Conservation (phyloP, 345 rosid genomes). For the Ceriops decandra region DNA sequence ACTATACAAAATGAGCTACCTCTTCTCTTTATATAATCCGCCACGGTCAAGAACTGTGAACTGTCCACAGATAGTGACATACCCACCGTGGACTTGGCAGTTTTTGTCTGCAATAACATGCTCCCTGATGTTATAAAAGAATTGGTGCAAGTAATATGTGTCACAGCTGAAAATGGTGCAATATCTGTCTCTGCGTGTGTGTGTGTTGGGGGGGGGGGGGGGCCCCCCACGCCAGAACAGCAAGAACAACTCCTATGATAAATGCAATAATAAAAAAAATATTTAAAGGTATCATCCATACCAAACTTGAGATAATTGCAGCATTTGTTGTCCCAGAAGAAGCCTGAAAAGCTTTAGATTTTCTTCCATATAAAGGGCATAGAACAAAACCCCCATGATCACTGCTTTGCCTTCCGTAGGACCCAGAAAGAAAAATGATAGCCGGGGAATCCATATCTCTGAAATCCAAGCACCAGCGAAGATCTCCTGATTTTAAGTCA, state of each 20-base stretch:
- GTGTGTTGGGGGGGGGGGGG: too few relatives aligned
- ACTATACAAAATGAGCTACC: slow-evolving; percentile 38
- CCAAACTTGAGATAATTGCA: slow-evolving; percentile 74
- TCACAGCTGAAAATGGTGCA: background rate
- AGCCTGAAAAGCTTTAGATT: slow-evolving; percentile 96
- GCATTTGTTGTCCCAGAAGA: slow-evolving; percentile 88
- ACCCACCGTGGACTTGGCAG: slow-evolving; percentile 85
- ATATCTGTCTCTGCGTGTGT: background rate
- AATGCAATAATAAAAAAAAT: background rate
- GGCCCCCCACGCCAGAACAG: background rate
- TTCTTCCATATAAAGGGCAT: slow-evolving; percentile 89
- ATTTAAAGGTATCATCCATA: slow-evolving; percentile 25
- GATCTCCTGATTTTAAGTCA: slow-evolving; percentile 71
- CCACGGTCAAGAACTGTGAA: slow-evolving; percentile 56
- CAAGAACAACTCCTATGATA: background rate
- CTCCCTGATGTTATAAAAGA: slow-evolving; percentile 4
- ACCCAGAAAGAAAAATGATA: slow-evolving; percentile 64
- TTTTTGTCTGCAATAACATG: slow-evolving; percentile 67
- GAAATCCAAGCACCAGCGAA: slow-evolving; percentile 94
- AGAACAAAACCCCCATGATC: slow-evolving; percentile 83
- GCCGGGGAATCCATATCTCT: slow-evolving; percentile 96
- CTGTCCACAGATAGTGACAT: slow-evolving; percentile 62
- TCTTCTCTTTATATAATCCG: slow-evolving; percentile 75
- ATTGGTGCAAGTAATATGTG: background rate
- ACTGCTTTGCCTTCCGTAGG: slow-evolving; percentile 53